Evolutionary conservation across 192 early-diverging fungal genomes (phyloP), one percentile per base, ranked within the genome.

Genomic region (Blastocladiella britannica): DNA sequence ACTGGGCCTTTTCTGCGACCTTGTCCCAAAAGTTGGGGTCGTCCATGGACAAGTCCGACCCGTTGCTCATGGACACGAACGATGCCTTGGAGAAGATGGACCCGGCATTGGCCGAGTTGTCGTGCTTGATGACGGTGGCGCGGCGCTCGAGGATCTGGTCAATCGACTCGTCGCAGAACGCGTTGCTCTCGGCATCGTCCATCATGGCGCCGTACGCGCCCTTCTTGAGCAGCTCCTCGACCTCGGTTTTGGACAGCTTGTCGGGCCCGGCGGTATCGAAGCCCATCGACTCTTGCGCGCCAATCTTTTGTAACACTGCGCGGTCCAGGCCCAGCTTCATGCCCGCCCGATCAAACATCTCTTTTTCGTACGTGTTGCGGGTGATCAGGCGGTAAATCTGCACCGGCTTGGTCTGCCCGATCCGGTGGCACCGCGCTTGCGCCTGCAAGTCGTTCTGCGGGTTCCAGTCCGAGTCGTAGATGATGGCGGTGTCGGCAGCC

Each of bases 11-110:
- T 47, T 81, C 68, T 2, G 87, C 87, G 67, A 86, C 80, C 62
- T 90, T 90, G 59, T 88, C 86, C 87, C 87, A 90, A 64, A 90
- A 90, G 55, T 87, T 73, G 25, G 87, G 85, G 62, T 90, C 87
- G 58, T 90, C 79, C 8, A 90, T 67, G 54, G 87, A 83, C 1
- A 90, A 75, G 54, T 79, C 73, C 43, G 66, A 70, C 51, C 55
- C 60, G 20, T 61, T 67, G 1, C 66, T 65, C 4, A 67, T 63
- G 2, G 73, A 62, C 4, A 78, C 68, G 58, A 90, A 90, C 0
- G 83, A 84, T 0, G 87, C 87, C 63, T 90, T 90, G 27, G 86
- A 88, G 69, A 90, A 90, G 15, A 88, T 83, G 0, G 86, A 88
- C 0, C 84, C 80, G 29, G 72, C 68, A 2, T 53, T 58, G 37